phyloP scores from a whole-genome alignment of 371 early-diverging fungal genomes.

The Apophysomyces ossiformis region DNA sequence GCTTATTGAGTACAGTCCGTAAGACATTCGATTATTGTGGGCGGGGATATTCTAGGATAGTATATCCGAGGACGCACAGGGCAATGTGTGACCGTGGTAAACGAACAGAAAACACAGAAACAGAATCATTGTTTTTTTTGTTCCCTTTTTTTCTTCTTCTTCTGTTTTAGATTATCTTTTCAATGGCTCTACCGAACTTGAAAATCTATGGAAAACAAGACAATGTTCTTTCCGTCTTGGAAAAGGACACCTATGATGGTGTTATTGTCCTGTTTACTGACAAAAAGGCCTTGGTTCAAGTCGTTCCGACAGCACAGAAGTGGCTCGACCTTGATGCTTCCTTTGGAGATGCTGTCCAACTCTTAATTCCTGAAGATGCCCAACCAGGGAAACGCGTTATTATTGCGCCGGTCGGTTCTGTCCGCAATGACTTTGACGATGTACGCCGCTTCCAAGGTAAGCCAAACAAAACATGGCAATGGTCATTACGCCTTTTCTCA shows the following conservation, averaged over 20 bases:
- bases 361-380: slow-evolving; percentile 40
- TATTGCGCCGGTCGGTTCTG: slow-evolving; percentile 73
- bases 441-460: slow-evolving; percentile 73
- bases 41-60: neutral
- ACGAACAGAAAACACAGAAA: neutral
- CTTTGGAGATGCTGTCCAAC: slow-evolving; percentile 46
- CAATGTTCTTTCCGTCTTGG: neutral
- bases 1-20: neutral
- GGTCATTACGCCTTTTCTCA: neutral
- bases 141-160: neutral
- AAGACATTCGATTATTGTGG: neutral
- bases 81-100: too few species aligned
- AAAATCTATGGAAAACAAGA: neutral
- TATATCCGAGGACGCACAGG: too few species aligned
- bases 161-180: neutral
- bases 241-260: slow-evolving; percentile 34
- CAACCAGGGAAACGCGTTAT: slow-evolving; percentile 66
- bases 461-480: neutral
- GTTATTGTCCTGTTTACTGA: slow-evolving; percentile 46
- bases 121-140: neutral
- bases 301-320: slow-evolving; percentile 31
- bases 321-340: slow-evolving; percentile 39
- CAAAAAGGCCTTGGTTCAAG: slow-evolving; percentile 28
- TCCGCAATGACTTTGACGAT: slow-evolving; percentile 81
- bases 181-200: slow-evolving; percentile 1